Evolutionary conservation across 768 basidiomycete species (phyloP), one percentile per base, ranked within the genome.

Genomic region (Pleurotus ostreatus): DNA sequence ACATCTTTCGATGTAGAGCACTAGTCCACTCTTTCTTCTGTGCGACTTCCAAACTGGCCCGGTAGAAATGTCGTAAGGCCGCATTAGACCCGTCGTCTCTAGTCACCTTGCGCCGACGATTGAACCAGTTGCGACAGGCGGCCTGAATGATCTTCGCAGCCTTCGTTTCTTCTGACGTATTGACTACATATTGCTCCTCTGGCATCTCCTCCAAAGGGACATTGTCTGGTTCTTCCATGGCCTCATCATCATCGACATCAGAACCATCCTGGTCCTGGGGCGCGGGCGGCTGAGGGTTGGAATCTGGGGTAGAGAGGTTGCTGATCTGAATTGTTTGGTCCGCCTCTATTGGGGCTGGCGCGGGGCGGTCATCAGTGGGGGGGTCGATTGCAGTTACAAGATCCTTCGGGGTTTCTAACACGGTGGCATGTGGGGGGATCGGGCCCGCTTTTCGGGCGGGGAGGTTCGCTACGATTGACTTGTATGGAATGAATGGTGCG

Each of bases 1-100:
- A 78, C 12, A 76, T 63, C 0, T 63, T 55, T 12, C 68, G 69
- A 57, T 82, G 79, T 15, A 55, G 57, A 4, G 58, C 60, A 22
- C 53, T 55, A 34, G 57, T 37, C 74, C 75, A 73, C 2, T 55
- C 51, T 25, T 68, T 66, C 5, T 55, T 60, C 41, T 58, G 60
- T 22, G 68, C 66, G 22, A 64, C 61, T 44, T 61, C 58, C 26
- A 68, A 49, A 44, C 70, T 79, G 12, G 57, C 55, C 18, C 43
- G 8, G 49, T 72, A 78, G 23, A 68, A 45, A 4, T 47, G 48
- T 8, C 61, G 57, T 38, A 59, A 57, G n/a, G 66, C 62, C 4
- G 61, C 71, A n/a, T 56, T 57, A 47, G 58, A 47, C 20, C 41
- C 49, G 43, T 34, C 49, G 40, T 34, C 40, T 55, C 38, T 20